Conservation (phyloP, 73 alveolate species). For the Diophrys appendiculata region DNA sequence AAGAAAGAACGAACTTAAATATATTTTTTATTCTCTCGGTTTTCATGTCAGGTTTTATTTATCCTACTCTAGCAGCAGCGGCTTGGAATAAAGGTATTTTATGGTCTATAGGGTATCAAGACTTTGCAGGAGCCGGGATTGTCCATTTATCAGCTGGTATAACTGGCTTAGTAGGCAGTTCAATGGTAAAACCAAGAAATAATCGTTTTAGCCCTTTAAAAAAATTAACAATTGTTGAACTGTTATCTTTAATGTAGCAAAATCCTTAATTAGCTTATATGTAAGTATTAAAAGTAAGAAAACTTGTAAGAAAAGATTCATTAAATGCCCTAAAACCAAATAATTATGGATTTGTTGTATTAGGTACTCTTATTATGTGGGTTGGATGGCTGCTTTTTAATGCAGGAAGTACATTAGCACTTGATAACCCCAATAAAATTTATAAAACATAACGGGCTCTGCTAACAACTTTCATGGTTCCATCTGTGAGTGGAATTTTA, state of each 20-base stretch:
- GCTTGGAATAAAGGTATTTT: conserved; percentile 67
- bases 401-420: conserved; percentile 30
- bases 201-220: too few species aligned
- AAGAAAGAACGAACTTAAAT: too few species aligned
- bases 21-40: too few species aligned
- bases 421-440: not conserved
- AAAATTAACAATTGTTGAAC: too few species aligned
- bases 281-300: too few species aligned
- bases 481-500: not conserved
- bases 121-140: conserved; percentile 63
- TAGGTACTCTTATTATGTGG: conserved; percentile 71
- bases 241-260: too few species aligned
- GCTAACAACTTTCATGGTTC: not conserved
- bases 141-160: conserved; percentile 52
- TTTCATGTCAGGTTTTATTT: conserved; percentile 38
- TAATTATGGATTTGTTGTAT: too few species aligned
- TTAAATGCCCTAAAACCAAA: too few species aligned
- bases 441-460: not conserved
- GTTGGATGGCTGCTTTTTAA: conserved; percentile 70
- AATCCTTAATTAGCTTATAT: too few species aligned
- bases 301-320: too few species aligned
- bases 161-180: conserved; percentile 43
- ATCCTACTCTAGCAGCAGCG: conserved; percentile 54
- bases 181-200: conserved; percentile 47
- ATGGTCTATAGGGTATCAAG: conserved; percentile 34